phyloP scores from a whole-genome alignment of 148 eudicot genomes.

The Linanthus parryae region DNA sequence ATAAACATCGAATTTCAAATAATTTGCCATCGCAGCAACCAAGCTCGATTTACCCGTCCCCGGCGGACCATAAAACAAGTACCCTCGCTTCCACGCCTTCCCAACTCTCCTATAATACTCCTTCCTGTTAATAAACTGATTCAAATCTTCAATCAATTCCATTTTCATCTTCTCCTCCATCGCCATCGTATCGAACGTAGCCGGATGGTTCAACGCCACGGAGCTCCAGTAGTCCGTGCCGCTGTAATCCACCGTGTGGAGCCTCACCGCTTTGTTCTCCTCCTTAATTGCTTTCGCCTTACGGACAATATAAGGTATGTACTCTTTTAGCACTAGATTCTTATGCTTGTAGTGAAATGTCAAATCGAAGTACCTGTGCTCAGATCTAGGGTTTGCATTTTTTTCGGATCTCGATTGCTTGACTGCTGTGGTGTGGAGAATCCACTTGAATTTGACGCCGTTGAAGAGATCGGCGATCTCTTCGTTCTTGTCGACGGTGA shows the following conservation, averaged over 20 bases:
- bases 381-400: background rate
- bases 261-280: slow-evolving; percentile 38
- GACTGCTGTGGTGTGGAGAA: slow-evolving; percentile 7
- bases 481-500: slow-evolving; percentile 39
- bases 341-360: slow-evolving; percentile 33
- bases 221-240: slow-evolving; percentile 49
- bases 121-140: slow-evolving; percentile 22
- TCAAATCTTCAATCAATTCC: slow-evolving; percentile 27
- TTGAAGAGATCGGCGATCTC: slow-evolving; percentile 34
- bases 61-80: slow-evolving; percentile 38
- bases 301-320: slow-evolving; percentile 28
- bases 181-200: slow-evolving; percentile 36
- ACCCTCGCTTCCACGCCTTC: slow-evolving; percentile 47
- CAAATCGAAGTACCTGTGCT: slow-evolving; percentile 25
- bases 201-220: slow-evolving; percentile 34
- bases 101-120: slow-evolving; percentile 40
- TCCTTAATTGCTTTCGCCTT: slow-evolving; percentile 37
- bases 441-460: slow-evolving; percentile 34
- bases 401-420: background rate
- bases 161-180: slow-evolving; percentile 24
- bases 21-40: slow-evolving; percentile 43
- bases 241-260: slow-evolving; percentile 52
- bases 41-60: slow-evolving; percentile 45
- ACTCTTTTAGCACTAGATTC: slow-evolving; percentile 25
- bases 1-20: slow-evolving; percentile 36